Evolutionary conservation across 306 rosid genomes (phyloP), one percentile per base, ranked within the genome.

Genomic region (Castanopsis chinensis): DNA sequence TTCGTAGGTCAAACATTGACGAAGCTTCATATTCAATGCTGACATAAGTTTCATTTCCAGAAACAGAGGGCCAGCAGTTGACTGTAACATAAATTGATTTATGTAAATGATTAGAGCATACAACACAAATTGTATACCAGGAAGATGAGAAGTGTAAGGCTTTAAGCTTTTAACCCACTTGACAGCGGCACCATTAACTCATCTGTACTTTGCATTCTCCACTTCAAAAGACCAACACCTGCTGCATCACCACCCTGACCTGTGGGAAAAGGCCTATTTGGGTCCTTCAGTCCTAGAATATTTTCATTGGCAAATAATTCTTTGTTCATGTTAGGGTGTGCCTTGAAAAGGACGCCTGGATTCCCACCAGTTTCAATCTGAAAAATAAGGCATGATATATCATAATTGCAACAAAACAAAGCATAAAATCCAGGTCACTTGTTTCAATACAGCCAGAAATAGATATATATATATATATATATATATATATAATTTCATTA

Each of bases 1-100:
- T 91, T 78, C 82, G 89, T 79, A 92, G 87, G 76, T 92, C 93
- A 79, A 89, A 95, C 94, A 91, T 80, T 72, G 97, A 82, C 12
- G 98, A 91, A 75, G 99, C 96, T 69, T 95, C 99, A 30, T 95
- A 95, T 76, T 95, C 99, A 86, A 95, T 91, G 87, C 89, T 95
- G 67, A 95, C 99, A 76, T 90, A 95, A 79, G 97, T 95, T 81
- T 93, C 99, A 83, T 89, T 91, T 78, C 99, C 98, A 85, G 97
- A 96, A 82, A 91, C 91, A 61, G 98, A 90, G 71, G 99, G 99
- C 99, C 97, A 96, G 82, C 99, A 96, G 87, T 93, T 96, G 87
- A 96, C 99, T 93, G 94, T 85, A 91, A 82, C 68, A 76, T 55
- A 74, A 56, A 83, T 25, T 71, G 41, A 76, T 2, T 52, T 76